phyloP scores from a whole-genome alignment of 2,329 filamentous ascomycete species.

The Ascochyta clinopodiicola region DNA sequence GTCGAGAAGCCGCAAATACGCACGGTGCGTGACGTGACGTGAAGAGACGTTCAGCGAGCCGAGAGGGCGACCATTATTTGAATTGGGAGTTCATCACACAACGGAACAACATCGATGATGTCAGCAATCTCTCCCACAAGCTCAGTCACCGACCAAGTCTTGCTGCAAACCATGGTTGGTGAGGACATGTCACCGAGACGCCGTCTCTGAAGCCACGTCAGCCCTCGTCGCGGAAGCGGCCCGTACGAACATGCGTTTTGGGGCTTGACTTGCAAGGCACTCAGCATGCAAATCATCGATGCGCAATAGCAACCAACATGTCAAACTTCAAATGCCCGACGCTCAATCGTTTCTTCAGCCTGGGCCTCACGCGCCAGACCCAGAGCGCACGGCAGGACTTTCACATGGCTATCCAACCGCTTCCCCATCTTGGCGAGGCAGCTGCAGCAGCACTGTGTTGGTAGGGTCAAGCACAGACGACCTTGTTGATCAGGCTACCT shows the following conservation, averaged over 20 bases:
- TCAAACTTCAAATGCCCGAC: neutral
- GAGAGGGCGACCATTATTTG: neutral
- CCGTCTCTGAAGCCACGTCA: constrained; percentile 8
- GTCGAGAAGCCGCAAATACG: constrained; percentile 4
- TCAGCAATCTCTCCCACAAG: neutral
- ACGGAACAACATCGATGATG: neutral
- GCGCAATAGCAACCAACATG: neutral
- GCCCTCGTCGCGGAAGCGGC: constrained; percentile 15
- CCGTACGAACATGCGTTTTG: constrained; percentile 3
- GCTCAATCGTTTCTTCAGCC: neutral
- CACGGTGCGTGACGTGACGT: constrained; percentile 8
- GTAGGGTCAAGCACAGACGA: constrained; percentile 5
- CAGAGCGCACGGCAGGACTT: neutral
- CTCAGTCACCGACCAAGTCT: neutral
- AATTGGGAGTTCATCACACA: neutral
- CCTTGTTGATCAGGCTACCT: constrained; percentile 8
- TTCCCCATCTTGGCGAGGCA: constrained; percentile 18
- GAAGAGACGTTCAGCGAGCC: neutral
- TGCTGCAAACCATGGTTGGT: neutral
- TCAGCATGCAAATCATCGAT: neutral
- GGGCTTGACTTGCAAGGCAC: neutral
- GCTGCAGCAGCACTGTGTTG: constrained; percentile 1
- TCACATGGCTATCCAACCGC: constrained; percentile 9
- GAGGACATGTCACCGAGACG: neutral
- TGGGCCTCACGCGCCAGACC: neutral